Evolutionary conservation across 2,329 filamentous ascomycete genomes (phyloP).

Genomic region (Venturiaceae sp.): DNA sequence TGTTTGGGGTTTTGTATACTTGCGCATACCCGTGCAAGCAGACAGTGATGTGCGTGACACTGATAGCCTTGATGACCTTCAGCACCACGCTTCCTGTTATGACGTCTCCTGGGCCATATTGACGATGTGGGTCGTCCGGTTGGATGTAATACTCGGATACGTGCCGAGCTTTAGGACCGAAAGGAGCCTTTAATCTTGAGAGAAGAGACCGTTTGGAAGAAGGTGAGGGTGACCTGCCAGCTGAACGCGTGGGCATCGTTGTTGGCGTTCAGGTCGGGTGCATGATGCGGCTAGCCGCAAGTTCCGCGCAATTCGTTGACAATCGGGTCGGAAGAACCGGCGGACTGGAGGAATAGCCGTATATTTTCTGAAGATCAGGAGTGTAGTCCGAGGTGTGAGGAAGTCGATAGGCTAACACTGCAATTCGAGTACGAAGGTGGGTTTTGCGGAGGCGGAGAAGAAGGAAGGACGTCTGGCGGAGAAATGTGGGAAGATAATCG

Average conservation of each 20-base stretch:
- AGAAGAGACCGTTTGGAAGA: constrained; percentile 7
- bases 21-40: constrained; percentile 70
- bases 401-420: not conserved
- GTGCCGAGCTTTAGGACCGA: constrained; percentile 44
- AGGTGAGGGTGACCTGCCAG: constrained; percentile 5
- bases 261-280: constrained; percentile 2
- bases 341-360: not conserved
- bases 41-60: constrained; percentile 72
- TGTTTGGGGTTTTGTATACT: constrained; percentile 62
- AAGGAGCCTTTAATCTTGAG: constrained; percentile 6
- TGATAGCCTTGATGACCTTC: constrained; percentile 61
- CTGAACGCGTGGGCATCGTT: constrained; percentile 8
- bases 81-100: constrained; percentile 65
- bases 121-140: constrained; percentile 66
- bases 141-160: constrained; percentile 71
- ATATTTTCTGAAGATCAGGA: not conserved
- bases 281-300: constrained; percentile 6
- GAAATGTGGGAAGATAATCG: not conserved
- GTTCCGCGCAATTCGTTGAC: not conserved
- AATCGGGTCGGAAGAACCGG: not conserved
- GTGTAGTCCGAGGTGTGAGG: not conserved
- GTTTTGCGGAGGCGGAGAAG: not conserved
- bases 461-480: not conserved
- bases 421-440: not conserved
- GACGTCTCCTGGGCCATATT: constrained; percentile 65